Evolutionary conservation across 176 grass and related monocot genomes (phyloP).

Genomic region (Elymus sibiricus): DNA sequence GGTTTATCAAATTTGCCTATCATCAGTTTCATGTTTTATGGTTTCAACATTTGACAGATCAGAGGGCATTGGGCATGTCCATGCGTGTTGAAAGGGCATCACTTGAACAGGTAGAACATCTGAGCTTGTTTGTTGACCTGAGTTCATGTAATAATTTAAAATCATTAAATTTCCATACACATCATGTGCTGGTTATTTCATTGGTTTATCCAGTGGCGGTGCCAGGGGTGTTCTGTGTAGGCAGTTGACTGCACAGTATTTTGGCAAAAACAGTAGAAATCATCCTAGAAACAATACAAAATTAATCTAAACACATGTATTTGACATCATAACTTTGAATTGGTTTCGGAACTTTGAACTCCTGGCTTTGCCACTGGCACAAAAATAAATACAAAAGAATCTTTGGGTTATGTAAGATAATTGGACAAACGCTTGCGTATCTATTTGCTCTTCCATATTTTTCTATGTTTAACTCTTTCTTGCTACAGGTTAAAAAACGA

Average conservation of each 20-base stretch:
- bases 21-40: conserved; percentile 16
- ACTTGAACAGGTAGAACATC: conserved; percentile 77
- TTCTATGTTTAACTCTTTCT: conserved; percentile 22
- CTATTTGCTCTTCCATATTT: neutral
- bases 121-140: neutral
- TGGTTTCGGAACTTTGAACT: neutral
- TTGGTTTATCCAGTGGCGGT: neutral
- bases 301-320: no score
- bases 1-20: neutral
- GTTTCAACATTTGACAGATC: conserved; percentile 62
- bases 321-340: neutral
- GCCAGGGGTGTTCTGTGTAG: no score
- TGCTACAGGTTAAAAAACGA: conserved; percentile 75
- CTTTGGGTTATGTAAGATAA: neutral
- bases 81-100: conserved; percentile 97
- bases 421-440: neutral
- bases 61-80: conserved; percentile 96
- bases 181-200: neutral
- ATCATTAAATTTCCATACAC: neutral
- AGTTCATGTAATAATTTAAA: neutral
- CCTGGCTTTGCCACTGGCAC: no score
- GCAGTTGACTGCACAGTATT: no score
- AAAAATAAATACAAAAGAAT: no score
- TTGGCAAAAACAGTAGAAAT: no score
- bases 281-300: no score